phyloP scores from a whole-genome alignment of 768 basidiomycete genomes.

The Glaciozyma antarctica region DNA sequence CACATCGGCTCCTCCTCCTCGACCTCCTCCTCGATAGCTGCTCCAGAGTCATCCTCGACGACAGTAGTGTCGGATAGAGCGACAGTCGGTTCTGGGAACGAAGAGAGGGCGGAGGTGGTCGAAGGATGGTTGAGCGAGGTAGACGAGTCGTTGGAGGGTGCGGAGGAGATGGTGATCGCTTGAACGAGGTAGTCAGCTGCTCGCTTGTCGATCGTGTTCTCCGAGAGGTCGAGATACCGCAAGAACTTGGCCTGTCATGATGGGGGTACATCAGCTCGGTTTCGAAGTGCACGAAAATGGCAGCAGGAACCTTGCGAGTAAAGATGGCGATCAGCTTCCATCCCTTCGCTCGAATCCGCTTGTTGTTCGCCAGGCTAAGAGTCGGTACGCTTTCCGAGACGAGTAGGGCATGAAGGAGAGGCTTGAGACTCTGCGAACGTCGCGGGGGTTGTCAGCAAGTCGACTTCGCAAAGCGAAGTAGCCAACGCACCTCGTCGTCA shows the following conservation, averaged over 20 bases:
- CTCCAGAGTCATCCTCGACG: background rate
- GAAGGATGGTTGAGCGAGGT: background rate
- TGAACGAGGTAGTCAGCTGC: slow-evolving; percentile 70
- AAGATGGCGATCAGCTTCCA: slow-evolving; percentile 75
- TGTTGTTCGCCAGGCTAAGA: slow-evolving; percentile 77
- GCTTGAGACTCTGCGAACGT: slow-evolving; percentile 60
- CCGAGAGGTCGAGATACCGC: slow-evolving; percentile 82
- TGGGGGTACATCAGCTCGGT: background rate
- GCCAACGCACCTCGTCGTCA: slow-evolving; percentile 59
- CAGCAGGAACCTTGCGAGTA: slow-evolving; percentile 53
- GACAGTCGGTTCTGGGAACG: background rate
- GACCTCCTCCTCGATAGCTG: background rate
- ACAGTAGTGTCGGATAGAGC: background rate
- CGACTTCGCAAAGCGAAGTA: background rate
- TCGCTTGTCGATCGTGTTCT: slow-evolving; percentile 73
- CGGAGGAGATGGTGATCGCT: slow-evolving; percentile 46
- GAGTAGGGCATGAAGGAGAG: slow-evolving; percentile 77
- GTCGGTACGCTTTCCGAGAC: slow-evolving; percentile 71
- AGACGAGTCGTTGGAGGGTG: background rate
- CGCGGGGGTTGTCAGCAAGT: slow-evolving; percentile 2
- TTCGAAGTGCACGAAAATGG: background rate
- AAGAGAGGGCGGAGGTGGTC: slow-evolving; percentile 6
- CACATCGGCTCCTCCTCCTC: background rate
- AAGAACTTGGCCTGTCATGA: slow-evolving; percentile 55
- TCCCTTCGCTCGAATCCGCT: slow-evolving; percentile 62